Evolutionary conservation across 2,329 filamentous ascomycete genomes (phyloP).

Genomic region (Chrysoporthe deuterocubensis): DNA sequence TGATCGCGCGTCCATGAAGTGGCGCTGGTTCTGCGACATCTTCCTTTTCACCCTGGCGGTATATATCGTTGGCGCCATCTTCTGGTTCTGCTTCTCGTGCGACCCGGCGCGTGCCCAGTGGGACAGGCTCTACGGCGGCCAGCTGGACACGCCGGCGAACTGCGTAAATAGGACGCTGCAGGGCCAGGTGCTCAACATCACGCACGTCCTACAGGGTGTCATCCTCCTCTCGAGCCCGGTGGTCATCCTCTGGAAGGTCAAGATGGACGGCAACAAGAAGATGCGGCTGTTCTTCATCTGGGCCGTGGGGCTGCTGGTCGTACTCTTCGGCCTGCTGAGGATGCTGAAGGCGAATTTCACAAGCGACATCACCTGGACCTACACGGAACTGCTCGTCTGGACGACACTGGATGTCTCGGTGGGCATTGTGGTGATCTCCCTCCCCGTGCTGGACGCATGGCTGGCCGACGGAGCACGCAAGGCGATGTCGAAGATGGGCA

Average conservation of each 20-base stretch:
- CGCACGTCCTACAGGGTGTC: constrained; percentile 42
- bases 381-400: constrained; percentile 37
- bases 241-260: constrained; percentile 41
- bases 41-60: constrained; percentile 37
- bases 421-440: constrained; percentile 38
- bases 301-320: constrained; percentile 37
- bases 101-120: constrained; percentile 34
- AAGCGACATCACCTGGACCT: constrained; percentile 35
- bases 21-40: constrained; percentile 38
- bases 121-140: constrained; percentile 35
- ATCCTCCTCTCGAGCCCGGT: constrained; percentile 39
- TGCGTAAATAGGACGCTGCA: constrained; percentile 33
- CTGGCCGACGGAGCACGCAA: constrained; percentile 21
- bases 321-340: constrained; percentile 38
- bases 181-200: constrained; percentile 34
- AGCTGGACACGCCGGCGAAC: constrained; percentile 27
- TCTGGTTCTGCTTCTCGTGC: constrained; percentile 39
- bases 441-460: constrained; percentile 39
- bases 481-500: constrained; percentile 19
- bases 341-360: constrained; percentile 32
- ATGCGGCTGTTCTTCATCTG: constrained; percentile 39
- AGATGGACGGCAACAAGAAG: constrained; percentile 38
- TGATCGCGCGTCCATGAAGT: constrained; percentile 35
- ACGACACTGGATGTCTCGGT: constrained; percentile 39
- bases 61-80: constrained; percentile 38